Conservation (phyloP, 805 yeast species). For the Myxozyma nipponensis region DNA sequence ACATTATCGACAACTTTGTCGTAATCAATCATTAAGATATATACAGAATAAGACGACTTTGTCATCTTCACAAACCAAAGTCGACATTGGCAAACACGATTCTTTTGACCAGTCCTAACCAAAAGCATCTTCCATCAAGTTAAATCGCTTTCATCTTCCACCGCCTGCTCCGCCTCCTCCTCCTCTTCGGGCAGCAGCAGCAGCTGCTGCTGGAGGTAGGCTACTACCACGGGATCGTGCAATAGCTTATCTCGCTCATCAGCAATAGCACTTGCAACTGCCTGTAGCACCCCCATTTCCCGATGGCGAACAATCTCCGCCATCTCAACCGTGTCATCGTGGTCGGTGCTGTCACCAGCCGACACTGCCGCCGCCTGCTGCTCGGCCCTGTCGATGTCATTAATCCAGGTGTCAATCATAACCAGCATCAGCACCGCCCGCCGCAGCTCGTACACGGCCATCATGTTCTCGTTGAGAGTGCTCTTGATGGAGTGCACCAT, state of each 20-base stretch:
- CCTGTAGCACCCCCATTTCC: constrained; percentile 12
- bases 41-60: too few species aligned
- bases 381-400: constrained; percentile 7
- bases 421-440: constrained; percentile 13
- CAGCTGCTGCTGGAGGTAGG: constrained; percentile 5
- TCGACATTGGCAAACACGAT: too few species aligned
- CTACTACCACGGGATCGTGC: constrained; percentile 9
- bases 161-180: constrained; percentile 1
- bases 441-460: constrained; percentile 16
- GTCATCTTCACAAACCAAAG: too few species aligned
- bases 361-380: not conserved
- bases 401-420: constrained; percentile 15
- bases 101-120: too few species aligned
- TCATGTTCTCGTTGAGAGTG: constrained; percentile 1
- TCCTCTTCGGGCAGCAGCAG: too few species aligned
- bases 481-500: constrained; percentile 7
- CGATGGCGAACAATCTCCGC: constrained; percentile 18
- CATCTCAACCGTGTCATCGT: not conserved
- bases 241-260: constrained; percentile 7
- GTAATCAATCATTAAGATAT: too few species aligned
- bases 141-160: too few species aligned
- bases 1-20: too few species aligned
- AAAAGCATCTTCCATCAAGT: too few species aligned
- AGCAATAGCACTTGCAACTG: constrained; percentile 6
- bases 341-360: not conserved